These are phyloP conservation scores for Ceratobasidium sp. DNA, from an alignment of 1,284 basidiomycete species.

Conservation along the genomic window DNA sequence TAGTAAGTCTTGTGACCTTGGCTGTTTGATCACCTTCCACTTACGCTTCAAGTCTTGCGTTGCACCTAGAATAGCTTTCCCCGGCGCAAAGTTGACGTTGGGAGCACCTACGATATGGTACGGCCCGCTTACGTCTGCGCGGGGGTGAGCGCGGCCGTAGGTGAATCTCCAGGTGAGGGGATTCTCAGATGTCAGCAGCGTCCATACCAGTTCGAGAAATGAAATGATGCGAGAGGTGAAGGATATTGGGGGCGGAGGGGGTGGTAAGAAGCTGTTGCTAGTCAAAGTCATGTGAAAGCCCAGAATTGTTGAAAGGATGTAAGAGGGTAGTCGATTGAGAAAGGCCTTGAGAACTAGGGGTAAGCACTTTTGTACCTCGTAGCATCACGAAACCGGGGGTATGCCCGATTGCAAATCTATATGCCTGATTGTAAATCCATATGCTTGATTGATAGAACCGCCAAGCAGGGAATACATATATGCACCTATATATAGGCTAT, in stretches of 20 bases:
- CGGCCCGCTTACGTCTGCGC: constrained; percentile 2
- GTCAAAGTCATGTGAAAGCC: neutral
- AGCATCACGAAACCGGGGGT: too few relatives aligned
- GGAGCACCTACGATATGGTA: constrained; percentile 10
- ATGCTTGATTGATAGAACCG: too few relatives aligned
- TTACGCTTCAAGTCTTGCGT: constrained; percentile 17
- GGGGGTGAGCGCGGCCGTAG: neutral
- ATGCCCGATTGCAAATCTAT: too few relatives aligned
- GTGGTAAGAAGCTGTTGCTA: neutral
- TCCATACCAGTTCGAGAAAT: neutral
- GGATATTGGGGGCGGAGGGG: neutral
- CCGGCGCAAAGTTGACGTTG: constrained; percentile 3
- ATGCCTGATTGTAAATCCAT: too few relatives aligned
- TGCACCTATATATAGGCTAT: too few relatives aligned
- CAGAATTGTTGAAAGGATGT: neutral
- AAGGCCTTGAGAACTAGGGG: neutral
- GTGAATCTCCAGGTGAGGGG: constrained; percentile 7
- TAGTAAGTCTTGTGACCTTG: neutral
- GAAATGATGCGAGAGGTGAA: neutral
- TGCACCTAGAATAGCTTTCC: constrained; percentile 5
- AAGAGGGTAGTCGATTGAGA: neutral
- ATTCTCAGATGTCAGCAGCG: neutral
- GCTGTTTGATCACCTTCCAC: neutral
- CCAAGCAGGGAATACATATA: too few relatives aligned
- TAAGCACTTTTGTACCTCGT: too few relatives aligned